phyloP scores from a whole-genome alignment of 345 rosid genomes.

The Moricandia arvensis region DNA sequence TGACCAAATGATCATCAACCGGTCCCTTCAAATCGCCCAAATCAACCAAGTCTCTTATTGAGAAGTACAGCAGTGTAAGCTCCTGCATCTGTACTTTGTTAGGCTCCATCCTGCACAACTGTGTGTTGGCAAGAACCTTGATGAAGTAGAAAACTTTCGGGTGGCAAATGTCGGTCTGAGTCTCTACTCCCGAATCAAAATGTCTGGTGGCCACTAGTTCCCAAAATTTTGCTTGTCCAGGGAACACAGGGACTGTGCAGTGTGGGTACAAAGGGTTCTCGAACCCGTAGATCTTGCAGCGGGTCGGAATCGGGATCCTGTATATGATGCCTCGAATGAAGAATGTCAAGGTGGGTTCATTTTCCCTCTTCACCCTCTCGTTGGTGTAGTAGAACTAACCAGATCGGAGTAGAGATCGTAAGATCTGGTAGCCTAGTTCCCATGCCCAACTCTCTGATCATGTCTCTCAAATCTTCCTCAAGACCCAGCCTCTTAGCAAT shows the following conservation, averaged over 20 bases:
- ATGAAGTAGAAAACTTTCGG: not conserved
- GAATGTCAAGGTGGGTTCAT: not conserved
- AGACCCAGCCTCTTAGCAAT: too few species aligned
- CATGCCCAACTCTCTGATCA: too few species aligned
- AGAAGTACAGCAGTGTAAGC: not conserved
- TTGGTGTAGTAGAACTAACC: not conserved
- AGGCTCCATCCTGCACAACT: not conserved
- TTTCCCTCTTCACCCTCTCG: not conserved
- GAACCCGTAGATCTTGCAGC: not conserved
- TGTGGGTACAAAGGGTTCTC: too few species aligned
- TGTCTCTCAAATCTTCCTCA: too few species aligned
- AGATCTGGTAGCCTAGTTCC: not conserved
- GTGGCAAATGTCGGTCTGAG: not conserved
- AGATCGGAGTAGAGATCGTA: not conserved
- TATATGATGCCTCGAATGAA: not conserved
- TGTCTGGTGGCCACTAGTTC: not conserved
- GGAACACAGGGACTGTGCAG: not conserved
- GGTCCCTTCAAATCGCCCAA: not conserved
- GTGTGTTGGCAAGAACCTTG: not conserved
- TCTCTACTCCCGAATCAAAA: not conserved
- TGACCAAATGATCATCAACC: not conserved
- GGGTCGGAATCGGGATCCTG: not conserved
- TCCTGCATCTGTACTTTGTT: not conserved
- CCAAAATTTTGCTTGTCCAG: not conserved
- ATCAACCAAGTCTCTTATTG: not conserved